Evolutionary conservation across 192 early-diverging fungal species (phyloP).

Genomic region (Linnemannia schmuckeri): DNA sequence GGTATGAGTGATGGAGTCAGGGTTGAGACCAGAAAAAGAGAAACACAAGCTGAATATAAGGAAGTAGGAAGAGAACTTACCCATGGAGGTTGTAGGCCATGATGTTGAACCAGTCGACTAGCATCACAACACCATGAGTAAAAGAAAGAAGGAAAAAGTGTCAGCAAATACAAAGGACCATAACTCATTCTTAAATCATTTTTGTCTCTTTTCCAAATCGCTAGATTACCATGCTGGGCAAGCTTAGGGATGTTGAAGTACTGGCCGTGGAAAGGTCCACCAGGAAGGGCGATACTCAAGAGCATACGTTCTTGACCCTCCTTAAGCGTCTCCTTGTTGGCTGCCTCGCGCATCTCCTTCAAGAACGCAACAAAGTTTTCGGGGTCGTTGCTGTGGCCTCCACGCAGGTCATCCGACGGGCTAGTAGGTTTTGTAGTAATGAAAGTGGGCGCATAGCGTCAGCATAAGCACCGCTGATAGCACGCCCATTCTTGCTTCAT

Average conservation of each 20-base stretch:
- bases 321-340: conserved; percentile 31
- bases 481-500: no score
- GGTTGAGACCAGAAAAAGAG: no score
- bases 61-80: conserved; percentile 12
- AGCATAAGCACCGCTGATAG: no score
- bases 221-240: conserved; percentile 28
- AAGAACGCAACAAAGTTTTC: conserved; percentile 47
- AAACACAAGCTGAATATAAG: neutral
- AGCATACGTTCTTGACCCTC: conserved; percentile 30
- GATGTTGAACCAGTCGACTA: conserved; percentile 57
- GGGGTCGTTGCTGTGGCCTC: conserved; percentile 39
- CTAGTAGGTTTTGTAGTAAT: neutral
- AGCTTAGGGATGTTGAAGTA: conserved; percentile 41
- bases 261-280: conserved; percentile 49
- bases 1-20: no score
- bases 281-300: conserved; percentile 43
- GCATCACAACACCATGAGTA: neutral
- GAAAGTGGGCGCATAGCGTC: no score
- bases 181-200: neutral
- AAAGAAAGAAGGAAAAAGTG: neutral
- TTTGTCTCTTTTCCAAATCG: neutral
- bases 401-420: conserved; percentile 33
- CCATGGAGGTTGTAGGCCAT: conserved; percentile 57
- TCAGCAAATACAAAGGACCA: neutral
- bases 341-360: conserved; percentile 48